A percentile compares a stretch with the other conserved stretches of the same genome.
Evolutionary conservation across 2,329 filamentous ascomycete genomes (phyloP).

Genomic region (Chaetomium strumarium): DNA sequence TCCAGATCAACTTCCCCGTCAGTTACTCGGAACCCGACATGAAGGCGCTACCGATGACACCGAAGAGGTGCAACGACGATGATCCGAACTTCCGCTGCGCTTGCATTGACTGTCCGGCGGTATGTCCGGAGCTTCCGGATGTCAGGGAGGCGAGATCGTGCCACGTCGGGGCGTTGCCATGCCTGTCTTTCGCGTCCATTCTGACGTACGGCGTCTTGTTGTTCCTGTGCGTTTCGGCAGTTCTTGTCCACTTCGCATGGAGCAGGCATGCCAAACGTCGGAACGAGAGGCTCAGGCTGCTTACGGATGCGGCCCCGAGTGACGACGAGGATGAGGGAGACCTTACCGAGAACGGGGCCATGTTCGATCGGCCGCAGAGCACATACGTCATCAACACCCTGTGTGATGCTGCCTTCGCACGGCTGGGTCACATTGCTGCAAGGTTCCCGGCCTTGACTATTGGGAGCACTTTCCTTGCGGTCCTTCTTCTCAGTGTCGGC

Average conservation of each 20-base stretch:
- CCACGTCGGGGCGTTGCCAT: conserved; percentile 81
- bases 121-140: conserved; percentile 76
- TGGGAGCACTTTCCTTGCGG: conserved; percentile 63
- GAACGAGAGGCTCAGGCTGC: conserved; percentile 74
- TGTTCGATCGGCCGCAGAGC: conserved; percentile 71
- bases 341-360: conserved; percentile 66
- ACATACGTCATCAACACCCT: conserved; percentile 79
- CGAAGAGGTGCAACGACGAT: conserved; percentile 85
- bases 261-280: conserved; percentile 66
- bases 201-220: conserved; percentile 76
- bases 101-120: conserved; percentile 83
- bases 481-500: conserved; percentile 74
- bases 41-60: conserved; percentile 61
- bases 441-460: conserved; percentile 83
- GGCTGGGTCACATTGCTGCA: conserved; percentile 73
- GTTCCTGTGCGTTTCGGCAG: conserved; percentile 56
- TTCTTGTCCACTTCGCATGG: conserved; percentile 71
- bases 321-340: conserved; percentile 95
- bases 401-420: conserved; percentile 74
- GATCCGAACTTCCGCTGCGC: conserved; percentile 83
- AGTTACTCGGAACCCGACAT: conserved; percentile 62
- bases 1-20: conserved; percentile 90
- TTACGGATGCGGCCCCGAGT: conserved; percentile 77
- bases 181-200: conserved; percentile 87
- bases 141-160: conserved; percentile 67